Evolutionary conservation across 2,329 filamentous ascomycete genomes (phyloP), one percentile per base, ranked within the genome.

Genomic region (Colletotrichum tanaceti): DNA sequence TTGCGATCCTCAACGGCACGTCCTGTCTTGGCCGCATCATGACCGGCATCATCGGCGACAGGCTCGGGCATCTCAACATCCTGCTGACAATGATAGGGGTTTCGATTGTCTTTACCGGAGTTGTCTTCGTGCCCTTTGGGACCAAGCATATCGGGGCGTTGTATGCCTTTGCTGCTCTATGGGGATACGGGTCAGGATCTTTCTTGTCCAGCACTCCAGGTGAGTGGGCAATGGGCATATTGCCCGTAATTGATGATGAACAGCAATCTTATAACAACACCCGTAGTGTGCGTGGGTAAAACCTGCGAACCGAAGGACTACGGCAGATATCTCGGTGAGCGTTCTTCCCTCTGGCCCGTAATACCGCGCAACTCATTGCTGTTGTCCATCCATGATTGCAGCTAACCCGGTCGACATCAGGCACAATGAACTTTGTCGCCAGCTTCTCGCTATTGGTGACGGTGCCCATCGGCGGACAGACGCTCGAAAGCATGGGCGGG

Each of bases 101-200:
- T 13, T 81, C 80, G 0, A 70, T 83, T 2, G 38, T 82, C 4
- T 74, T 81, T 5, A 85, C 83, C 74, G 77, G 77, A 0, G 76
- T 75, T 0, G 74, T 85, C 5, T 81, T 84, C 74, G 74, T 86
- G 1, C 83, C 84, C 0, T 81, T 83, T 67, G 83, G 81, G 0
- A 77, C 80, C 1, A 78, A 74, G 0, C 75, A 77, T 18, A 74
- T 80, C 4, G 75, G 73, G 0, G 81, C 79, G 0, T 71, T 85
- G 2, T 85, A 84, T 62, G 76, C 75, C 0, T 84, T 84, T 43
- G 76, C 80, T 1, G 82, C 80, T 0, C 71, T 85, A 0, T 86
- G 83, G 74, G 84, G 83, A 0, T 83, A 85, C n/a, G 82, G 82
- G 0, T 83, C 81, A 1, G 83, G 83, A 0, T 80, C 81, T 0